These are phyloP conservation scores for Senecio squalidus DNA, from an alignment of 140 eudicot genomes.

Conservation along the genomic window DNA sequence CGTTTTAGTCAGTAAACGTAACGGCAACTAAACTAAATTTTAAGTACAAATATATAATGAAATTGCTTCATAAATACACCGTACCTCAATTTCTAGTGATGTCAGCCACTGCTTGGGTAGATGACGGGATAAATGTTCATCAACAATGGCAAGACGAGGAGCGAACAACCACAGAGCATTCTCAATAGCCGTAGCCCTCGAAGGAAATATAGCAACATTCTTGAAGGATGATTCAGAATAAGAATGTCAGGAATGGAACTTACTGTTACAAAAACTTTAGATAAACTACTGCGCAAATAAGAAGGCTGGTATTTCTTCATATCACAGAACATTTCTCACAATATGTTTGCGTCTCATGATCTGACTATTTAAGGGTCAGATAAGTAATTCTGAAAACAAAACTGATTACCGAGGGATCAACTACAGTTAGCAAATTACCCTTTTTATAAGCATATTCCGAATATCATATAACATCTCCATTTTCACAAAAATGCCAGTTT, in stretches of 20 bases:
- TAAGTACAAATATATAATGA: not conserved
- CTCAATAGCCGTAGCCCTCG: conserved; percentile 93
- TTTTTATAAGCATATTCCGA: not conserved
- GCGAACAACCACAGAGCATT: conserved; percentile 74
- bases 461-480: not conserved
- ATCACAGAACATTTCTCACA: conserved; percentile 3
- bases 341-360: not conserved
- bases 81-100: conserved; percentile 79
- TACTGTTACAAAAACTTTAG: not conserved
- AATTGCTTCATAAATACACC: conserved; percentile 3
- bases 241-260: conserved; percentile 21
- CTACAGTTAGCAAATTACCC: not conserved
- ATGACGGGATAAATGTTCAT: conserved; percentile 74
- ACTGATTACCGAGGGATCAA: not conserved
- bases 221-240: conserved; percentile 20
- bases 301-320: not conserved
- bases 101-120: conserved; percentile 89
- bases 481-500: not conserved
- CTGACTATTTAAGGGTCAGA: not conserved
- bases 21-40: not conserved
- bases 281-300: conserved; percentile 2
- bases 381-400: conserved; percentile 1
- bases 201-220: conserved; percentile 95
- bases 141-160: conserved; percentile 93
- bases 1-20: conserved; percentile 1